Conservation (phyloP, 192 early-diverging fungal genomes). For the Rhizophagus clarus region DNA sequence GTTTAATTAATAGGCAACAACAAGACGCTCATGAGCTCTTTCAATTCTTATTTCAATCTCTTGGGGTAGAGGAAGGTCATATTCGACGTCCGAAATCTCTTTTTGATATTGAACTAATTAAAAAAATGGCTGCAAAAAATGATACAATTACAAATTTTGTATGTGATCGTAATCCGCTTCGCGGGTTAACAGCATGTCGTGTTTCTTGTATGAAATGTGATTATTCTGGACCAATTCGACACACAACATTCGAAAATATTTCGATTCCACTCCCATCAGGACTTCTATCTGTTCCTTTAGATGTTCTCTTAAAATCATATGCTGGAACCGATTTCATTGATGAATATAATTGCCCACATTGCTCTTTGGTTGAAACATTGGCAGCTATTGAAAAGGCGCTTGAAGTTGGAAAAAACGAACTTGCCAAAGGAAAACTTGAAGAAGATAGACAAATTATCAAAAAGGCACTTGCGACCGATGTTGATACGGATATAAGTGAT, state of each 20-base stretch:
- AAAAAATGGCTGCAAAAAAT: not conserved
- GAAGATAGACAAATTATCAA: constrained; percentile 9
- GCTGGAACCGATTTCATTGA: constrained; percentile 25
- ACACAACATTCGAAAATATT: constrained; percentile 30
- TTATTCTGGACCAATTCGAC: constrained; percentile 47
- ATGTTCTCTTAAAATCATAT: constrained; percentile 23
- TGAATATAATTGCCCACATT: constrained; percentile 29
- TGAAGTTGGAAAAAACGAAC: not conserved
- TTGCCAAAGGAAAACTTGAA: not conserved
- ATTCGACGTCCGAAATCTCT: constrained; percentile 25
- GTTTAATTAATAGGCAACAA: constrained; percentile 69
- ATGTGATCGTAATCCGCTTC: constrained; percentile 60
- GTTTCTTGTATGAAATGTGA: constrained; percentile 76
- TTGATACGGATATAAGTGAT: constrained; percentile 7
- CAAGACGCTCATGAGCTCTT: constrained; percentile 89
- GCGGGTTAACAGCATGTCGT: constrained; percentile 68
- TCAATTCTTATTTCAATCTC: constrained; percentile 66
- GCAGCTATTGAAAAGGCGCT: constrained; percentile 8
- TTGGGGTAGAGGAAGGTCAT: constrained; percentile 58
- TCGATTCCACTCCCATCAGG: constrained; percentile 29
- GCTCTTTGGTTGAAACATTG: constrained; percentile 26
- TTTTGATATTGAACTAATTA: constrained; percentile 5
- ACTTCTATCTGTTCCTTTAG: not conserved
- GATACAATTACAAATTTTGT: not conserved
- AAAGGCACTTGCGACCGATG: constrained; percentile 6